A percentile compares a stretch with the other conserved stretches of the same genome.
Evolutionary conservation across 805 yeast genomes (phyloP).

Genomic region (Kodamaea nitidulidarum): DNA sequence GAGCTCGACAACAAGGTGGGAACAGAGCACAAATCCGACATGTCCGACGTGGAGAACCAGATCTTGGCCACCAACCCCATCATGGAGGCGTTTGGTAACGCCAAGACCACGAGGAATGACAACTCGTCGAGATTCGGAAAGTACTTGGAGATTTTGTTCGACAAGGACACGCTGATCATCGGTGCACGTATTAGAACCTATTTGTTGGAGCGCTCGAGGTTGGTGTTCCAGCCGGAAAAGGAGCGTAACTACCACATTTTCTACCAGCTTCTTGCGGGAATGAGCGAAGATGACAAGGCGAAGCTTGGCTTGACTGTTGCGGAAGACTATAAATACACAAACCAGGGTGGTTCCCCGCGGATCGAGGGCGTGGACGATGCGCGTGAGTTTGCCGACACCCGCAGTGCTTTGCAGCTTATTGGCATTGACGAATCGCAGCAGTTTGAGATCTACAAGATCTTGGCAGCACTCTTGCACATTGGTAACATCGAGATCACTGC

Average conservation of each 20-base stretch:
- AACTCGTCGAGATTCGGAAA: conserved; percentile 98
- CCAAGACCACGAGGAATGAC: conserved; percentile 94
- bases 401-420: conserved; percentile 71
- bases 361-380: conserved; percentile 82
- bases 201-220: conserved; percentile 85
- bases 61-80: conserved; percentile 95
- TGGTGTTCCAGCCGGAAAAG: conserved; percentile 85
- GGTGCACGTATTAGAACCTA: conserved; percentile 96
- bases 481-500: conserved; percentile 89
- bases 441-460: conserved; percentile 63
- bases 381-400: conserved; percentile 70
- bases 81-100: conserved; percentile 98
- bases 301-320: conserved; percentile 60
- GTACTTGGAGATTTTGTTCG: conserved; percentile 86
- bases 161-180: conserved; percentile 67
- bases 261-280: conserved; percentile 81
- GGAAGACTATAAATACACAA: conserved; percentile 72
- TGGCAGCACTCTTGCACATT: conserved; percentile 86
- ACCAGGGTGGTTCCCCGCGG: conserved; percentile 76
- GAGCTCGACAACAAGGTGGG: conserved; percentile 31
- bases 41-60: conserved; percentile 90
- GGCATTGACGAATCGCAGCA: conserved; percentile 65
- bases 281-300: conserved; percentile 50
- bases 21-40: conserved; percentile 47
- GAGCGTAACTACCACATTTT: conserved; percentile 96